These are phyloP conservation scores for Serendipita sp. DNA, from an alignment of 768 basidiomycete species.

Conservation along the genomic window DNA sequence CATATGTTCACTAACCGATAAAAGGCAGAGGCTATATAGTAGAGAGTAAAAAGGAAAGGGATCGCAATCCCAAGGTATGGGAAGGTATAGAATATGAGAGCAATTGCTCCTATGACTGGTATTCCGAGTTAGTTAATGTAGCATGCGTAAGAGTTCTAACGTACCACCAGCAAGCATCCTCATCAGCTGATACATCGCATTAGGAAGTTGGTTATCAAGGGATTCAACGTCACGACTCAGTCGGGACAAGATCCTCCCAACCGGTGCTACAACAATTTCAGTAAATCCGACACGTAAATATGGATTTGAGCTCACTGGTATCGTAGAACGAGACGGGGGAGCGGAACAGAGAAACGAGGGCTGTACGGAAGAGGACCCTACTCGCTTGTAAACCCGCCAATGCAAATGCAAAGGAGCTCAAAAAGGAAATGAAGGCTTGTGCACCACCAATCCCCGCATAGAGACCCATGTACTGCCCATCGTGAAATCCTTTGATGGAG, in stretches of 20 bases:
- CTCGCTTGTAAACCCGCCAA: slow-evolving; percentile 24
- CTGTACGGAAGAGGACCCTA: slow-evolving; percentile 35
- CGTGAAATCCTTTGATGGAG: slow-evolving; percentile 36
- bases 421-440: slow-evolving; percentile 36
- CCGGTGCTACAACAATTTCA: neutral
- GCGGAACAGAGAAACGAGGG: slow-evolving; percentile 38
- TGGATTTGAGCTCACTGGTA: slow-evolving; percentile 27
- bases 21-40: slow-evolving; percentile 37
- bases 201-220: slow-evolving; percentile 34
- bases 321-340: slow-evolving; percentile 58
- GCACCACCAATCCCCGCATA: slow-evolving; percentile 33
- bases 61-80: slow-evolving; percentile 53
- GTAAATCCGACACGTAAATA: neutral
- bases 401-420: slow-evolving; percentile 34
- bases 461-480: slow-evolving; percentile 52
- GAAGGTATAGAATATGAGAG: slow-evolving; percentile 49
- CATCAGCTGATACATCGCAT: slow-evolving; percentile 31
- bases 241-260: slow-evolving; percentile 41
- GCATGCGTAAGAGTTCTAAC: neutral
- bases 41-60: slow-evolving; percentile 34
- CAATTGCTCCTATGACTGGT: slow-evolving; percentile 38
- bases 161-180: neutral
- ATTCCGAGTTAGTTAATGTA: neutral
- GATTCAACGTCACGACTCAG: slow-evolving; percentile 48
- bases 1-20: slow-evolving; percentile 25